These are phyloP conservation scores for Silene coronaria DNA, from an alignment of 179 eudicot genomes.

Conservation along the genomic window DNA sequence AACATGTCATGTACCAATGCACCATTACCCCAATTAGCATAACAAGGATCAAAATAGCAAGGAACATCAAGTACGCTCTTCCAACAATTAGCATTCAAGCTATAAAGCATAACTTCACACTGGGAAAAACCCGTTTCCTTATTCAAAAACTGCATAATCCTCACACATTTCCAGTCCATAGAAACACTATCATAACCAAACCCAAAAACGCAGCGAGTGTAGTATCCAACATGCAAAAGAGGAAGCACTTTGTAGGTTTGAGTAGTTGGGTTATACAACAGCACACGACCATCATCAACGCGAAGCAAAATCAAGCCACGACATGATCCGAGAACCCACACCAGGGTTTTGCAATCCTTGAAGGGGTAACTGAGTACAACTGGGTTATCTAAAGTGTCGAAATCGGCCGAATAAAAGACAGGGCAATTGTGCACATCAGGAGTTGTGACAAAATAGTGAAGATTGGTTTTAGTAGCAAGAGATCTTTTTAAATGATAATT, in stretches of 20 bases:
- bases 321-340: slow-evolving; percentile 7
- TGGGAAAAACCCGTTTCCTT: background rate
- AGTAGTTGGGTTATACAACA: slow-evolving; percentile 16
- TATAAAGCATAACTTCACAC: slow-evolving; percentile 18
- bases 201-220: background rate
- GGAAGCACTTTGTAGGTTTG: slow-evolving; percentile 14
- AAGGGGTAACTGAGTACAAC: background rate
- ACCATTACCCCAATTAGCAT: background rate
- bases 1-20: background rate
- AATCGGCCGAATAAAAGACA: background rate
- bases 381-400: slow-evolving; percentile 15
- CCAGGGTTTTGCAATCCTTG: slow-evolving; percentile 4
- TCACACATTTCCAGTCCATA: slow-evolving; percentile 11
- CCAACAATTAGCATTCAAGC: slow-evolving; percentile 9
- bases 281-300: background rate
- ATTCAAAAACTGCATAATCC: background rate
- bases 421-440: background rate
- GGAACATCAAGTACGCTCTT: slow-evolving; percentile 12
- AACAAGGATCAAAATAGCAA: background rate
- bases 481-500: background rate
- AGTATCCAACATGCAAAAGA: background rate
- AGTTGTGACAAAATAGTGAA: background rate
- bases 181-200: slow-evolving; percentile 15
- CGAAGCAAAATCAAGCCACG: slow-evolving; percentile 8
- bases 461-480: background rate